Base-by-base conservation (phyloP, 176 grass and related monocot genomes). In the Aegilops bicornis region DNA sequence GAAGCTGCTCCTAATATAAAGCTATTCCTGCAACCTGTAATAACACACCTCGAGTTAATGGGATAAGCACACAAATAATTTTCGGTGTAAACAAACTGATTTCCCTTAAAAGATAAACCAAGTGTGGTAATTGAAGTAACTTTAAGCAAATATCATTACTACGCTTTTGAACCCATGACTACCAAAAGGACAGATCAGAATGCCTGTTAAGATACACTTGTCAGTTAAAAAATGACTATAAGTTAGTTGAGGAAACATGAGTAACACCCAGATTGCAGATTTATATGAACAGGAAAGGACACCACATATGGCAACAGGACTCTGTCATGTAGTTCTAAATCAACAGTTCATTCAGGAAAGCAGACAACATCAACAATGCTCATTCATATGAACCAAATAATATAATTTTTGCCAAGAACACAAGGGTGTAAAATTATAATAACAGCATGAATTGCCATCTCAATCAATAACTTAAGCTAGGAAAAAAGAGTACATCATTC, bases 91-190 rank as follows among this genome's bases (percentile, higher is more conserved):
- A 27, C 25, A 27, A 27, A 27, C 25, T 27, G 25, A 27, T 27
- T 27, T 27, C 25, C 25, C 25, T 27, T 27, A 27, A 27, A 35
- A 27, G 25, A 27, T 27, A 27, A 27, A 27, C 25, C 25, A 27
- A 27, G 25, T 27, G 25, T 27, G 1, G 45, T 12, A 60, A 68
- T 12, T 30, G 19, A 64, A 42, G 13, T 16, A 78, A 90, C 65
- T 98, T 89, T 88, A 92, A 76, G 87, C 90, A 98, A 84, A 96
- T 88, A 89, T 91, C 88, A 90, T 89, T 91, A 75, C 96, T 98
- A 79, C 87, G 90, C 39, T 89, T 88, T 69, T 96, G 52, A 79
- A 98, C 93, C 93, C 96, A 86, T 77, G 86, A 74, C 56, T 60
- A 85, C 45, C 23, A 63, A n/a, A 76, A 82, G 68, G 19, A 8